Base-by-base conservation (phyloP, 257 asterid species). In the Gardenia jasminoides region DNA sequence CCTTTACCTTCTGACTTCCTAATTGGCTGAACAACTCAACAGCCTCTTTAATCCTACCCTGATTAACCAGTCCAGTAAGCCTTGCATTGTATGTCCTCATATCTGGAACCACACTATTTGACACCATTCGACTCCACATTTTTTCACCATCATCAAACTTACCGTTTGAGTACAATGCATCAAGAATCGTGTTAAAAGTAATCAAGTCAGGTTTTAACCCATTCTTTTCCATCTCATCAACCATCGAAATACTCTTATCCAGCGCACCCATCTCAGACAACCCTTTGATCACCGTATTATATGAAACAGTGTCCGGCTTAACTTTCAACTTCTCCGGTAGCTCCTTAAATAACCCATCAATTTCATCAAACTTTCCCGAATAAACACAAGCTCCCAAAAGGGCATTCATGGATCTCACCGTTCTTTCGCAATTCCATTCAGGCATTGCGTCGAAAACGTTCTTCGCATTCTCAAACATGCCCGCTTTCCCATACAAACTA, bases 371-470 rank as follows among this genome's bases (percentile, higher is more conserved):
- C 15, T 78, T 81, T 6, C 84, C 46, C 2, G 92, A 83, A 75
- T 83, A 81, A 0, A 86, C 80, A 61, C 83, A 83, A 19, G 92
- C 92, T 0, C 85, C 80, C 77, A 88, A 81, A 68, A 88, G 87
- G 72, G 89, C 90, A 79, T 88, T 88, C 78, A 85, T 72, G 24
- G 90, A 84, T 68, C 77, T 78, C 43, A 83, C 82, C 54, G 84
- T 84, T 68, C 86, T 80, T 31, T 72, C 76, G 30, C 88, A 83
- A 54, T 83, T 76, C 43, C 76, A n/a, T 8, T 85, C 80, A 10
- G 89, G 82, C 86, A 88, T 86, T 85, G 85, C 90, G 47, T 88
- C 92, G 76, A 86, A 88, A 81, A 88, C 75, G 47, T 83, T 80
- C 79, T 69, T 74, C 41, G 92, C 90, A 65, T 85, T 56, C 1